phyloP scores from a whole-genome alignment of 495 filamentous ascomycete genomes.

The Hyaloscypha finlandica region DNA sequence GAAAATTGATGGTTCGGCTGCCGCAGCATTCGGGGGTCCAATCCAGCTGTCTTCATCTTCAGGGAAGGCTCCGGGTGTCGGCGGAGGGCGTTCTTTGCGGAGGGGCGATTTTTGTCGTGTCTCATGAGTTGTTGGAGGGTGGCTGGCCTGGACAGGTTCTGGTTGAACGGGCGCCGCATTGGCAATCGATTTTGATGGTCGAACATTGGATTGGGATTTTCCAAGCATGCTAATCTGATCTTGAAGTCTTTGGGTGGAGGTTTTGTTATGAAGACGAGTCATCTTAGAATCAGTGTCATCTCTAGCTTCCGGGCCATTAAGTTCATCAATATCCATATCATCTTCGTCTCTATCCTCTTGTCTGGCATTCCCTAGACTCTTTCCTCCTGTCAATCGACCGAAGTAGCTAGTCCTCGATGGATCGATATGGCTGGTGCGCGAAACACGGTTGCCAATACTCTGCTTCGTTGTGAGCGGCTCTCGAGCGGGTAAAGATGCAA shows the following conservation, averaged over 20 bases:
- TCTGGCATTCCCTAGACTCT: constrained; percentile 39
- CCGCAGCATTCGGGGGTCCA: constrained; percentile 53
- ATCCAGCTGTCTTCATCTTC: constrained; percentile 83
- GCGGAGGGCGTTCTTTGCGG: constrained; percentile 4
- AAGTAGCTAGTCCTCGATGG: constrained; percentile 64
- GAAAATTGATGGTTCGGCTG: constrained; percentile 35
- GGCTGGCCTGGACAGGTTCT: constrained; percentile 14
- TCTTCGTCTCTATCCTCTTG: constrained; percentile 54
- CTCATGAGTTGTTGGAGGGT: constrained; percentile 8
- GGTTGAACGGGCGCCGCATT: constrained; percentile 42
- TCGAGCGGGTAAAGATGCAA: constrained; percentile 87
- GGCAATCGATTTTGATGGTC: constrained; percentile 68
- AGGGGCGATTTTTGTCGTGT: constrained; percentile 12
- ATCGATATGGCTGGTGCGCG: constrained; percentile 80
- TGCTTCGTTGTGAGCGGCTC: constrained; percentile 84
- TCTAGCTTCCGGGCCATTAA: constrained; percentile 40
- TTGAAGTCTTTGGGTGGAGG: constrained; percentile 85
- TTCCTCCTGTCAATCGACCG: constrained; percentile 62
- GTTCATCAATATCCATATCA: constrained; percentile 57
- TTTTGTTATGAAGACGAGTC: constrained; percentile 73
- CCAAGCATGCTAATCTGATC: constrained; percentile 94
- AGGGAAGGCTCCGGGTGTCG: constrained; percentile 53
- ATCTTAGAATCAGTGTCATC: constrained; percentile 38
- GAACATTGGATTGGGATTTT: constrained; percentile 63
- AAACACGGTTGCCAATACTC: constrained; percentile 69